Percentiles rank a stretch among this genome's conserved stretches.
phyloP scores from a whole-genome alignment of 164 flowering plant species.

The Macadamia integrifolia region DNA sequence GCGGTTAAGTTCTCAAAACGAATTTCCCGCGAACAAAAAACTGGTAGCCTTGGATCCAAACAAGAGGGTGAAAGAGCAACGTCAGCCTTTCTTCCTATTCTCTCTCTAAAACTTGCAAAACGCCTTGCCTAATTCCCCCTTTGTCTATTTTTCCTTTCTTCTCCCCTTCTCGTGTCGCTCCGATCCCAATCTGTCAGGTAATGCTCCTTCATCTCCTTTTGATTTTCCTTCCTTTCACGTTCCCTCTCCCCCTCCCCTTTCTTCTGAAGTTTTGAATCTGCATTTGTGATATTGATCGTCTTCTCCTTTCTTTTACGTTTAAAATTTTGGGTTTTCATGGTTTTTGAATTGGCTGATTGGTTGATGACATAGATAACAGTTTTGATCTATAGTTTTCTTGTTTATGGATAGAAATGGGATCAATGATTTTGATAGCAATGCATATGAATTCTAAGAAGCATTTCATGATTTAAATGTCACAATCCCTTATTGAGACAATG shows the following conservation, averaged over 20 bases:
- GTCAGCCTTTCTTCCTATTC: background rate
- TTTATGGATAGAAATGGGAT: background rate
- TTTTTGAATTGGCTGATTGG: background rate
- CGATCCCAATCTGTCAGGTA: constrained; percentile 8
- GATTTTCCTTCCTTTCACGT: background rate
- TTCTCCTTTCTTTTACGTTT: background rate
- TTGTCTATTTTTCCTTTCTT: background rate
- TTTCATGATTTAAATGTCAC: too few species aligned
- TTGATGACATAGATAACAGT: background rate
- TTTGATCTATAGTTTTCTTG: background rate
- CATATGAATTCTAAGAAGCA: too few species aligned
- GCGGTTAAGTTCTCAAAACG: constrained; percentile 8
- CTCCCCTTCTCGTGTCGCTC: background rate
- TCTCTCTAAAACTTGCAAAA: background rate
- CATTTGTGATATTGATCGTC: background rate
- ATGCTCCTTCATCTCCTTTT: background rate
- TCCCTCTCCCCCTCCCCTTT: background rate
- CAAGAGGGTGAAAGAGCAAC: too few species aligned
- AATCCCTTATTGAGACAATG: background rate
- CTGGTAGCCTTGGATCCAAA: background rate
- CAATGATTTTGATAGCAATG: background rate
- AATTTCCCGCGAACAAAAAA: constrained; percentile 10
- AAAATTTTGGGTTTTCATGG: background rate
- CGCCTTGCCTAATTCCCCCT: background rate
- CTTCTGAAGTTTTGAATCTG: background rate